A percentile compares a stretch with the other conserved stretches of the same genome.
These are phyloP conservation scores for Calonectria honghensis DNA, from an alignment of 2,329 filamentous ascomycete genomes.

Conservation along the genomic window DNA sequence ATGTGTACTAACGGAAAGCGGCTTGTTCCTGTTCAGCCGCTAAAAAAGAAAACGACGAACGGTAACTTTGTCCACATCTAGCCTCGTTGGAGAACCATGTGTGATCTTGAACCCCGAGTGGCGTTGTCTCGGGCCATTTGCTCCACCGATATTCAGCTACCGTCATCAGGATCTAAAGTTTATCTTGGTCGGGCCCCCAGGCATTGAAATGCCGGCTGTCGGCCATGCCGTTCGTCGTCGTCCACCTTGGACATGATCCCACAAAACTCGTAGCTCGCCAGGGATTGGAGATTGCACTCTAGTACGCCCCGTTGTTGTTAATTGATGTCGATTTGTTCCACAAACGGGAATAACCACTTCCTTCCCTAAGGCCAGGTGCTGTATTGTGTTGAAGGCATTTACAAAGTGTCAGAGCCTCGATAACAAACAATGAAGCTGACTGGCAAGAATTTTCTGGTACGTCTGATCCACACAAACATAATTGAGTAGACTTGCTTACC, in stretches of 20 bases:
- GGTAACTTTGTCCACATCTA: background rate
- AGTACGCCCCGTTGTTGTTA: too few species aligned
- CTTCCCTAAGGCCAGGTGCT: too few species aligned
- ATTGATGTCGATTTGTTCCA: background rate
- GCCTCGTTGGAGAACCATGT: background rate
- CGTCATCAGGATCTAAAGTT: background rate
- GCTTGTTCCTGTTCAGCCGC: background rate
- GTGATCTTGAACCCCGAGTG: background rate
- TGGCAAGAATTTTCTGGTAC: constrained; percentile 5
- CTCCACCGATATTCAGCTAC: background rate
- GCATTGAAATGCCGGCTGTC: background rate
- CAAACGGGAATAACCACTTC: too few species aligned
- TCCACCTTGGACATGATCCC: background rate
- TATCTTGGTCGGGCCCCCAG: background rate
- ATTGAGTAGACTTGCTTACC: background rate
- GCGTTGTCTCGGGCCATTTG: background rate
- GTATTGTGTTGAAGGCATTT: too few species aligned
- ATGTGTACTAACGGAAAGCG: background rate
- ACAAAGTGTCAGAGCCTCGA: background rate
- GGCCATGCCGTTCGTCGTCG: background rate
- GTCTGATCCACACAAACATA: background rate
- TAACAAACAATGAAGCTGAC: background rate
- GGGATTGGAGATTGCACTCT: background rate
- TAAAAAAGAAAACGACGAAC: background rate
- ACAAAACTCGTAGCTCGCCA: background rate